phyloP scores from a whole-genome alignment of 169 alveolate species.

The Theileria parva region DNA sequence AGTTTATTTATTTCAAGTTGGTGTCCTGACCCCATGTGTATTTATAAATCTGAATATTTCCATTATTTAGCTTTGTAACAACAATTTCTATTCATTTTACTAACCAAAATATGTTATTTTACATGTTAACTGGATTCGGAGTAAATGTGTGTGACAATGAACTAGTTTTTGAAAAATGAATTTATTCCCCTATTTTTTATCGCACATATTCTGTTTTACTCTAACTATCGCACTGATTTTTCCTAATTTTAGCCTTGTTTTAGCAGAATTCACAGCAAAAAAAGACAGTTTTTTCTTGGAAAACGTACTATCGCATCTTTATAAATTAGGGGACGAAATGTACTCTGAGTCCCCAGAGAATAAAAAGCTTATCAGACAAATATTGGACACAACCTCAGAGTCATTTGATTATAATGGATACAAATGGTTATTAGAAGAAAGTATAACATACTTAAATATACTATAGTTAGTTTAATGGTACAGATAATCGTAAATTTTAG shows the following conservation, averaged over 20 bases:
- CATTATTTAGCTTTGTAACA: not conserved
- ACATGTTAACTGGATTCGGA: not conserved
- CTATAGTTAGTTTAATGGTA: too few species aligned
- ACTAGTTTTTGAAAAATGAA: not conserved
- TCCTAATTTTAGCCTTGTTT: not conserved
- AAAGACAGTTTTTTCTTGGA: conserved; percentile 17
- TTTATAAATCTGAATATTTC: not conserved
- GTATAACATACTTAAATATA: conserved; percentile 6
- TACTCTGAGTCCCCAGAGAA: conserved; percentile 33
- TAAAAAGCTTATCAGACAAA: conserved; percentile 2
- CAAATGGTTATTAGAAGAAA: conserved; percentile 31
- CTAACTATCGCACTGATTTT: not conserved
- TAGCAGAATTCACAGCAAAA: conserved; percentile 3
- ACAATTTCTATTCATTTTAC: not conserved
- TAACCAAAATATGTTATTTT: not conserved
- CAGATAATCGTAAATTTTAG: too few species aligned
- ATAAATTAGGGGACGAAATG: conserved; percentile 34
- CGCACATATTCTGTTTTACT: not conserved
- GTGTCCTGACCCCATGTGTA: conserved; percentile 4
- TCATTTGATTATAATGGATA: conserved; percentile 62
- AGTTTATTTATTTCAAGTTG: not conserved
- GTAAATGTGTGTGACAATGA: not conserved
- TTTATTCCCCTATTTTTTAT: not conserved
- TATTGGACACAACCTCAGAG: conserved; percentile 28
- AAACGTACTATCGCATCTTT: conserved; percentile 30